Base-by-base conservation (phyloP, 208 protist genomes). In the Wallacemonas sp. region DNA sequence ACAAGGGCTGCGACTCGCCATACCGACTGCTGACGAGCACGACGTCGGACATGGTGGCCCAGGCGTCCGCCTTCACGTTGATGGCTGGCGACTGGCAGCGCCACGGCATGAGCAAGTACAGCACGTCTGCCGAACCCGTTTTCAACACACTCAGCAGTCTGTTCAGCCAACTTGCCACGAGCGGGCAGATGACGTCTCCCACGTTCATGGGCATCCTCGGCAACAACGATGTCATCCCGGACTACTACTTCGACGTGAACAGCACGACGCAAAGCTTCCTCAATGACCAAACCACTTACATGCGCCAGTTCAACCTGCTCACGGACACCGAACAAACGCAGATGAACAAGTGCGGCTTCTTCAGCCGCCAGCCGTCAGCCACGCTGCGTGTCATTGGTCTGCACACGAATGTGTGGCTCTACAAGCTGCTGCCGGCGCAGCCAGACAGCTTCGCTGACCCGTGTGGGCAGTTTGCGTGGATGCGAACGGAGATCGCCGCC, bases 181-280 rank as follows among this genome's bases (percentile, higher is more conserved):
- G 39, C 41, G 17, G 23, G 2, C 14, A 61, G 30, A 16, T 19
- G 21, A 14, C 21, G 3, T 24, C 48, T 2, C 60, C 66, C 32
- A 57, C 14, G 9, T 57, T 84, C 41, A n/a, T 52, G 52, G 49
- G 55, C 38, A 34, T 65, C 12, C 29, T 87, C 38, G 80, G 76
- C 47, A 78, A 72, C 34, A 80, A 76, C 27, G 80, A 87, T 44
- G 39, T 80, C 41, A 61, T 81, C 1, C 80, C 80, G n/a, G 68
- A 78, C 47, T 78, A 81, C 60, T 68, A 65, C 63, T 79, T 87
- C 34, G 39, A 76, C 61, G 33, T 68, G 21, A 70, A 27, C 33
- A 43, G 43, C 52, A 27, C 52, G 16, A 56, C 56, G 21, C 55
- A 70, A 2, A 1, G 1, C 2, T 60, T 68, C 54, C 36, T 81